Percentiles rank a stretch among this genome's conserved stretches.
Conservation (phyloP, 2,329 filamentous ascomycete genomes). For the Sclerotinia glacialis region DNA sequence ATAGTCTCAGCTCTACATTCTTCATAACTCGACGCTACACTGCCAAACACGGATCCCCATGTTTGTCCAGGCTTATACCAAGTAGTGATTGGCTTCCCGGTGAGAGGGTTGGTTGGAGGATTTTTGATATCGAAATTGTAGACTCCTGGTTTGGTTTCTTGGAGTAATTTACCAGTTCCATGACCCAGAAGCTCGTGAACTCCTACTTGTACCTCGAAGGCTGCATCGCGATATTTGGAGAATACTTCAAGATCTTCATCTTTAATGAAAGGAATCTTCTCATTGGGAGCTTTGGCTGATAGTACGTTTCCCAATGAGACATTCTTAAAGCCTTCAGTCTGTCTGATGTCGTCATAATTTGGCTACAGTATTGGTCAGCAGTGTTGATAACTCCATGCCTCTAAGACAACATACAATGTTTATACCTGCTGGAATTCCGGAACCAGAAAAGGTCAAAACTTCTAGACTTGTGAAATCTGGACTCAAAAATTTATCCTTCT, state of each 20-base stretch:
- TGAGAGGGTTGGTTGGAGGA: slow-evolving; percentile 78
- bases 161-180: slow-evolving; percentile 88
- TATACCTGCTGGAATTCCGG: slow-evolving; percentile 64
- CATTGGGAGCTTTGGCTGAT: slow-evolving; percentile 85
- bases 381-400: not conserved
- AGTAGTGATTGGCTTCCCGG: slow-evolving; percentile 70
- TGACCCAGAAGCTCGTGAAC: slow-evolving; percentile 88
- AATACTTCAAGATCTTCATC: slow-evolving; percentile 75
- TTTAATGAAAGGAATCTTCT: slow-evolving; percentile 87
- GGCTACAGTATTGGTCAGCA: slow-evolving; percentile 40
- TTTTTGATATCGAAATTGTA: slow-evolving; percentile 87
- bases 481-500: slow-evolving; percentile 93
- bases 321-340: slow-evolving; percentile 86
- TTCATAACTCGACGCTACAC: slow-evolving; percentile 84
- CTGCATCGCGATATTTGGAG: slow-evolving; percentile 76
- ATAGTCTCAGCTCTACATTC: slow-evolving; percentile 94
- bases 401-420: slow-evolving; percentile 47
- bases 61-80: slow-evolving; percentile 97
- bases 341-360: slow-evolving; percentile 75
- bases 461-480: slow-evolving; percentile 96
- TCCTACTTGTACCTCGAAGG: slow-evolving; percentile 94
- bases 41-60: slow-evolving; percentile 89
- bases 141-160: slow-evolving; percentile 76
- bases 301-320: slow-evolving; percentile 92
- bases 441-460: slow-evolving; percentile 73